These are phyloP conservation scores for Penicillium longicatenatum DNA, from an alignment of 495 filamentous ascomycete genomes.

Conservation along the genomic window DNA sequence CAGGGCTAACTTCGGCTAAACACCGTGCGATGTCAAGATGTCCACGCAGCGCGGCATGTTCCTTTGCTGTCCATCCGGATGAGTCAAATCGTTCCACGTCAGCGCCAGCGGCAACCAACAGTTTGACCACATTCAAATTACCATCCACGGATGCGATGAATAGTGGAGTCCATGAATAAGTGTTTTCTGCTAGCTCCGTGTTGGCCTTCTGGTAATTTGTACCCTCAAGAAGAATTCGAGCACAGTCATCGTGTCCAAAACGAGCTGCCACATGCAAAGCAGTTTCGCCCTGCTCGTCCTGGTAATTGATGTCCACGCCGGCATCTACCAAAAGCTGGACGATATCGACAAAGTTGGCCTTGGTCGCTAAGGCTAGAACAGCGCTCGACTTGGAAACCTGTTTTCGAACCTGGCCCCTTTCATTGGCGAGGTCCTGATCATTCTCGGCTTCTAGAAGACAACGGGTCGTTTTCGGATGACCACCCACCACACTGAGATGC, in stretches of 20 bases:
- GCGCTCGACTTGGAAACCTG: constrained; percentile 81
- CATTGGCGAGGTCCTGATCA: constrained; percentile 49
- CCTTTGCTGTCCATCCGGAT: constrained; percentile 93
- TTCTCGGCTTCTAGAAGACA: constrained; percentile 78
- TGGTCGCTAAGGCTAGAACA: constrained; percentile 84
- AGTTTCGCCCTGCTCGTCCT: constrained; percentile 90
- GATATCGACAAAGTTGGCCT: constrained; percentile 78
- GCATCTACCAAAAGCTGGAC: constrained; percentile 86
- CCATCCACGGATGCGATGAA: constrained; percentile 92
- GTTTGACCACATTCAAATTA: constrained; percentile 69
- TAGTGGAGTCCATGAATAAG: constrained; percentile 90
- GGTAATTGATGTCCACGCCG: constrained; percentile 91
- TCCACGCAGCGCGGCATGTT: constrained; percentile 87
- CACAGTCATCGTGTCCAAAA: constrained; percentile 82
- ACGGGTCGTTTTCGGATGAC: constrained; percentile 82
- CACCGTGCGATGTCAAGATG: constrained; percentile 76
- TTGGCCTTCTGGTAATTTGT: constrained; percentile 69
- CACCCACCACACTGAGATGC: constrained; percentile 89
- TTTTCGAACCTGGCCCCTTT: constrained; percentile 63
- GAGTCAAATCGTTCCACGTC: constrained; percentile 72
- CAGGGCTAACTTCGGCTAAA: constrained; percentile 56
- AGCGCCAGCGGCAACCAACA: constrained; percentile 75
- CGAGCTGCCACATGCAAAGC: constrained; percentile 90
- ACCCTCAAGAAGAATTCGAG: constrained; percentile 69
- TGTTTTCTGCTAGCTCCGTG: constrained; percentile 76